Base-by-base conservation (phyloP, 495 filamentous ascomycete species). In the Daldinia decipiens region DNA sequence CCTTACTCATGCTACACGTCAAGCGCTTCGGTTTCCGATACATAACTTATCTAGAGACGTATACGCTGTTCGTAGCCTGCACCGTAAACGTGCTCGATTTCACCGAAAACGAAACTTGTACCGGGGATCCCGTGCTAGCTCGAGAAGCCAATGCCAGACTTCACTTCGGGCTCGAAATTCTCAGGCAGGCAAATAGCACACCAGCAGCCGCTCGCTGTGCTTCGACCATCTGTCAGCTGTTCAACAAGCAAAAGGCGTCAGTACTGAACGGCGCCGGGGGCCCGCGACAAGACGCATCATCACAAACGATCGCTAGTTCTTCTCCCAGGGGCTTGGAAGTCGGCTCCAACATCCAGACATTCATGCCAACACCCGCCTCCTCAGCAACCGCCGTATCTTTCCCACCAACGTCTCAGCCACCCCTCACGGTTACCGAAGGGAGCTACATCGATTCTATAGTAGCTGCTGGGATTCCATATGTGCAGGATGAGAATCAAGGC, bases 121-220 rank as follows among this genome's bases (percentile, higher is more conserved):
- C 43, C 19, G 43, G 43, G 0, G 43, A 47, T 13, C 43, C 17
- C 0, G 51, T 2, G 8, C 15, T 63, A 26, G 60, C 60, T 32
- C 47, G 50, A 29, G 60, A 63, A 15, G 60, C 60, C 5, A 63
- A 63, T 43, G 60, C 60, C 2, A 63, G 60, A 19, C 47, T 63
- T 27, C 60, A 63, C 36, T 63, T 63, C 34, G 60, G 60, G 27
- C 60, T 63, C 4, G 60, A 63, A 21, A 63, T 63, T 1, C 51
- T 63, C 13, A 31, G 60, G 15, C 60, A 63, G 50, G 60, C 60
- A 9, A 63, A 63, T 13, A 63, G 60, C 50, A 63, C 60, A 2
- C 60, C 60, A 4, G 60, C 50, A 6, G 60, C 60, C 0, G 60
- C 50, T 3, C 43, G 43, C 17, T 47, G 43, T 9, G 43, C 43